Conservation (phyloP, 2,329 filamentous ascomycete species). For the Colletotrichum cereale region DNA sequence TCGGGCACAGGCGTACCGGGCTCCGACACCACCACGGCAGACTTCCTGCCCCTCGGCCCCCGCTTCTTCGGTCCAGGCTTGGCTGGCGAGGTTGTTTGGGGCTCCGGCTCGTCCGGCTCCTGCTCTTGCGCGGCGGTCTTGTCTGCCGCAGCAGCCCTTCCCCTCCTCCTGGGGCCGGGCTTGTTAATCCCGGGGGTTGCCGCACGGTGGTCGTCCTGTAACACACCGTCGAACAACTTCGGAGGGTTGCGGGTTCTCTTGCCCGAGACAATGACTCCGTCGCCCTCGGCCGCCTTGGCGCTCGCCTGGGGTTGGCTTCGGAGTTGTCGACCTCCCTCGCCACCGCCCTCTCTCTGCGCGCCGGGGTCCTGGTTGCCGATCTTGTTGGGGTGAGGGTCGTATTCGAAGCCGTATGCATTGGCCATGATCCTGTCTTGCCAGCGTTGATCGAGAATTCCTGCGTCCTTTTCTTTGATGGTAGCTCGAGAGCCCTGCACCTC, state of each 20-base stretch:
- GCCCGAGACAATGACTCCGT: slow-evolving; percentile 58
- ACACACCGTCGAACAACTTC: slow-evolving; percentile 63
- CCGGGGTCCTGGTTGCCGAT: slow-evolving; percentile 71
- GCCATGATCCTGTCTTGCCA: slow-evolving; percentile 70
- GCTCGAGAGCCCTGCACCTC: slow-evolving; percentile 66
- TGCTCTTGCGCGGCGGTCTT: slow-evolving; percentile 20
- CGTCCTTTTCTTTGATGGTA: slow-evolving; percentile 50
- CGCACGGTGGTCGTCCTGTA: slow-evolving; percentile 64
- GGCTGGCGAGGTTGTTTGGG: slow-evolving; percentile 20
- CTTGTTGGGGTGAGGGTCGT: slow-evolving; percentile 69
- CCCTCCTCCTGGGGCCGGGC: slow-evolving; percentile 46
- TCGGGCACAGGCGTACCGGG: slow-evolving; percentile 33
- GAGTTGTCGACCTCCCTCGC: slow-evolving; percentile 65
- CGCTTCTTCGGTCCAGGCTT: slow-evolving; percentile 32
- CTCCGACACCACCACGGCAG: slow-evolving; percentile 32
- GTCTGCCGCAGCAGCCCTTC: slow-evolving; percentile 42
- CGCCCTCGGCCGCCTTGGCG: slow-evolving; percentile 68
- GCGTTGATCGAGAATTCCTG: slow-evolving; percentile 57
- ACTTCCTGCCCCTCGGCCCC: slow-evolving; percentile 32
- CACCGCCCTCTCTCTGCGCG: slow-evolving; percentile 66
- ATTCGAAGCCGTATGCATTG: slow-evolving; percentile 71
- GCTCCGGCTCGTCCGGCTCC: slow-evolving; percentile 30
- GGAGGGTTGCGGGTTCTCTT: slow-evolving; percentile 68
- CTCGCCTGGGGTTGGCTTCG: slow-evolving; percentile 70
- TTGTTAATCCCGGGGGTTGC: slow-evolving; percentile 57